phyloP scores from a whole-genome alignment of 495 filamentous ascomycete genomes.

The Copromyces sp. region DNA sequence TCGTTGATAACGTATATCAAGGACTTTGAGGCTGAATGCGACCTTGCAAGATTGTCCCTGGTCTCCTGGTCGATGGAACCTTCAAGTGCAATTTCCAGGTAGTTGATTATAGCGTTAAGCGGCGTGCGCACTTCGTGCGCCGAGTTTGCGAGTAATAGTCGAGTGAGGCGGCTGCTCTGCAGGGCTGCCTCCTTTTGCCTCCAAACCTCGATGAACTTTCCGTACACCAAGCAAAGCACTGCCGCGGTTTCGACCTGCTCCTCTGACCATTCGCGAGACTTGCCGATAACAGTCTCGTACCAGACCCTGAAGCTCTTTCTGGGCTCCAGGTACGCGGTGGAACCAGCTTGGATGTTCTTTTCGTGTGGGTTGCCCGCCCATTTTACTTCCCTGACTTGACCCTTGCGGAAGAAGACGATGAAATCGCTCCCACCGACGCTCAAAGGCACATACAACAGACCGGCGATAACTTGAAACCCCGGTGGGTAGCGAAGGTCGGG shows the following conservation, averaged over 20 bases:
- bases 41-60: slow-evolving; percentile 74
- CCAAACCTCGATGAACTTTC: slow-evolving; percentile 78
- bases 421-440: slow-evolving; percentile 72
- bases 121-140: slow-evolving; percentile 94
- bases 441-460: slow-evolving; percentile 74
- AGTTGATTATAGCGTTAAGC: slow-evolving; percentile 93
- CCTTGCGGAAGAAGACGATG: slow-evolving; percentile 82
- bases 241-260: slow-evolving; percentile 78
- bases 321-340: slow-evolving; percentile 61
- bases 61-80: slow-evolving; percentile 73
- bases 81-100: slow-evolving; percentile 87
- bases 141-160: slow-evolving; percentile 77
- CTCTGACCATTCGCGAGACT: slow-evolving; percentile 65
- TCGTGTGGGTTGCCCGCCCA: slow-evolving; percentile 96
- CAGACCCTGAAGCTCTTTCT: slow-evolving; percentile 68
- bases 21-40: slow-evolving; percentile 92
- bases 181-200: slow-evolving; percentile 79
- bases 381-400: slow-evolving; percentile 68
- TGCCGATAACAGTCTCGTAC: slow-evolving; percentile 66
- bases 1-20: slow-evolving; percentile 96
- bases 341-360: slow-evolving; percentile 58
- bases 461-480: slow-evolving; percentile 71
- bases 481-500: slow-evolving; percentile 72
- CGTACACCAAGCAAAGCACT: slow-evolving; percentile 82
- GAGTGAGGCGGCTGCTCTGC: slow-evolving; percentile 72